Evolutionary conservation across 2,329 filamentous ascomycete genomes (phyloP).

Genomic region (Fusarium armeniacum): DNA sequence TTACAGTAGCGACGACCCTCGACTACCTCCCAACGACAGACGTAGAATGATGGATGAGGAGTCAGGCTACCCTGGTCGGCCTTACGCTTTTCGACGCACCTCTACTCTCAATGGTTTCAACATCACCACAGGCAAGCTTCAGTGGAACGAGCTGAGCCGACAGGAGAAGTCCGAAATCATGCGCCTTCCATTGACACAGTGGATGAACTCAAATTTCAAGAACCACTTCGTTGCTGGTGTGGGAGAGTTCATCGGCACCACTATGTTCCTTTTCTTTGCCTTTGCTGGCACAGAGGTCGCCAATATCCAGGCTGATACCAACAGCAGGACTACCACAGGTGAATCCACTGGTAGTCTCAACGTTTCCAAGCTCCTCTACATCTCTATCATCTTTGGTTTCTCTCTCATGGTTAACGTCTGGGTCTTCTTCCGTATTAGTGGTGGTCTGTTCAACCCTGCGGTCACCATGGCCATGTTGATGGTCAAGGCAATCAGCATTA

Average conservation of each 20-base stretch:
- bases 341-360: conserved; percentile 61
- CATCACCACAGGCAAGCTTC: conserved; percentile 48
- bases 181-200: conserved; percentile 60
- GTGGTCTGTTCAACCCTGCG: conserved; percentile 56
- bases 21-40: conserved; percentile 29
- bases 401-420: conserved; percentile 63
- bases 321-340: conserved; percentile 58
- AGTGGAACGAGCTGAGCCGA: conserved; percentile 57
- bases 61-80: conserved; percentile 33
- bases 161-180: conserved; percentile 60
- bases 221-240: conserved; percentile 58
- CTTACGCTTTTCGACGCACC: conserved; percentile 18
- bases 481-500: conserved; percentile 61
- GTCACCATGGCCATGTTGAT: conserved; percentile 67
- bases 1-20: conserved; percentile 41
- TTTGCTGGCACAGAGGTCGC: conserved; percentile 59
- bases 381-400: conserved; percentile 60
- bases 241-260: conserved; percentile 59
- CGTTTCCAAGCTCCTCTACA: conserved; percentile 59
- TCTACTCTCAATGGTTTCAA: conserved; percentile 37
- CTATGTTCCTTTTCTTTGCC: conserved; percentile 61
- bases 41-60: conserved; percentile 47
- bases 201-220: conserved; percentile 64
- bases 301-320: conserved; percentile 55
- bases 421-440: conserved; percentile 63